phyloP scores from a whole-genome alignment of 1,284 basidiomycete genomes.

The Ceratorhiza oryzae-sativae region DNA sequence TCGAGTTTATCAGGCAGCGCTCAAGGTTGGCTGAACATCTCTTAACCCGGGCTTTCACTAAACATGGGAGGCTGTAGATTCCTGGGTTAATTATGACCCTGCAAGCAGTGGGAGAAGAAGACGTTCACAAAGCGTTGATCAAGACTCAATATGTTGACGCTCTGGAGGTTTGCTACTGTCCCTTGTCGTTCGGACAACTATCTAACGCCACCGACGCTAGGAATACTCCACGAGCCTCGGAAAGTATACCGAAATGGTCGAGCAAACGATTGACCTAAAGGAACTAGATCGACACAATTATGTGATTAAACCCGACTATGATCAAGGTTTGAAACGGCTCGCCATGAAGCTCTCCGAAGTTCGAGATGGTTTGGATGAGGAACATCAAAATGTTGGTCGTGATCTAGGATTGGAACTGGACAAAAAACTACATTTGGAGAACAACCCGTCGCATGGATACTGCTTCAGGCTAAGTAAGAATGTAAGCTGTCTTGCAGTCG shows the following conservation, averaged over 20 bases:
- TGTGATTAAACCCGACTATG: slow-evolving; percentile 93
- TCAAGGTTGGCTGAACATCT: slow-evolving; percentile 55
- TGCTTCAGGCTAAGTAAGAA: slow-evolving; percentile 93
- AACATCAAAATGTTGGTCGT: slow-evolving; percentile 76
- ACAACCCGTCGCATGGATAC: slow-evolving; percentile 89
- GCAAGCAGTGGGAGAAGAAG: slow-evolving; percentile 60
- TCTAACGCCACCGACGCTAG: slow-evolving; percentile 52
- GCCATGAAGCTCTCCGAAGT: slow-evolving; percentile 71
- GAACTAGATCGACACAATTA: slow-evolving; percentile 86
- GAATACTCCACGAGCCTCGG: slow-evolving; percentile 67
- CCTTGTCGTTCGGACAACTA: not conserved
- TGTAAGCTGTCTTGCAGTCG: slow-evolving; percentile 53
- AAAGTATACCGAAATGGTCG: slow-evolving; percentile 93
- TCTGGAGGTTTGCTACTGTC: slow-evolving; percentile 60
- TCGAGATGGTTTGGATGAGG: slow-evolving; percentile 83
- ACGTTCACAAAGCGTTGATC: slow-evolving; percentile 62
- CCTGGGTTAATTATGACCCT: slow-evolving; percentile 75
- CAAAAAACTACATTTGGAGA: slow-evolving; percentile 97
- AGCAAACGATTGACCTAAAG: slow-evolving; percentile 91
- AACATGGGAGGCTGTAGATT: slow-evolving; percentile 58
- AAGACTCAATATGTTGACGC: slow-evolving; percentile 70
- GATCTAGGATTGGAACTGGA: slow-evolving; percentile 88
- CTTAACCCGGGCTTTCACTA: not conserved
- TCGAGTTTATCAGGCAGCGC: slow-evolving; percentile 90
- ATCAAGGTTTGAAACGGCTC: slow-evolving; percentile 74